These are phyloP conservation scores for Phialophora macrospora DNA, from an alignment of 2,329 filamentous ascomycete genomes.

Conservation along the genomic window DNA sequence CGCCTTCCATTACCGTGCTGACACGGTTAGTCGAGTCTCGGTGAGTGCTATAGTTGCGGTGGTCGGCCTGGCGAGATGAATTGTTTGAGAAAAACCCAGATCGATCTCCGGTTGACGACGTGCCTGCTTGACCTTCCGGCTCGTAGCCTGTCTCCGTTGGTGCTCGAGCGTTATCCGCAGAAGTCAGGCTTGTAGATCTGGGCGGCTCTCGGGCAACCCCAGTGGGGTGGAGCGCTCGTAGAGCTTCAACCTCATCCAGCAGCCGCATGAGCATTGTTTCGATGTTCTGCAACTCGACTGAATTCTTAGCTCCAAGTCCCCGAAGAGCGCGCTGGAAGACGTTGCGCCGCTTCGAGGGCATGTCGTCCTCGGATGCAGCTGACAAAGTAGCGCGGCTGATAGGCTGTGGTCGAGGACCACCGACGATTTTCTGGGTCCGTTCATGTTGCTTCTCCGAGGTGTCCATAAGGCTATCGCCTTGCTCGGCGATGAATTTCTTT, in stretches of 20 bases:
- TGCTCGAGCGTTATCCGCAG: slow-evolving; percentile 70
- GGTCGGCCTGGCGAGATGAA: slow-evolving; percentile 43
- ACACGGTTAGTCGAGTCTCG: slow-evolving; percentile 75
- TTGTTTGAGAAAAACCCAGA: slow-evolving; percentile 73
- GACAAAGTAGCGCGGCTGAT: slow-evolving; percentile 62
- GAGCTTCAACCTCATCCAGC: slow-evolving; percentile 84
- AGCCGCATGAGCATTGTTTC: slow-evolving; percentile 92
- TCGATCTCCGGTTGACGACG: slow-evolving; percentile 70
- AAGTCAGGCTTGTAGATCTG: slow-evolving; percentile 61
- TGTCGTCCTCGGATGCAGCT: slow-evolving; percentile 60
- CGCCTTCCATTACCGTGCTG: slow-evolving; percentile 84
- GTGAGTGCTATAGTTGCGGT: slow-evolving; percentile 55
- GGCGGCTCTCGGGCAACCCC: slow-evolving; percentile 38
- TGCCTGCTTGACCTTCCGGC: slow-evolving; percentile 78
- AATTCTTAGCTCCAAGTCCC: slow-evolving; percentile 83
- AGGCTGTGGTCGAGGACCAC: slow-evolving; percentile 84
- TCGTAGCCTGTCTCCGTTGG: slow-evolving; percentile 81
- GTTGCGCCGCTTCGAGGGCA: slow-evolving; percentile 80
- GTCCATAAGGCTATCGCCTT: slow-evolving; percentile 86
- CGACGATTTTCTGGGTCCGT: slow-evolving; percentile 79
- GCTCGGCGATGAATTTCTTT: slow-evolving; percentile 87
- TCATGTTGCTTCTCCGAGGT: slow-evolving; percentile 88
- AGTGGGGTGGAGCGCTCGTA: slow-evolving; percentile 65
- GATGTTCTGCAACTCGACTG: slow-evolving; percentile 84
- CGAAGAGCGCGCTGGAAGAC: slow-evolving; percentile 95